Percentiles rank a stretch among this genome's conserved stretches.
phyloP scores from a whole-genome alignment of 768 basidiomycete species.

The Suillus variegatus region DNA sequence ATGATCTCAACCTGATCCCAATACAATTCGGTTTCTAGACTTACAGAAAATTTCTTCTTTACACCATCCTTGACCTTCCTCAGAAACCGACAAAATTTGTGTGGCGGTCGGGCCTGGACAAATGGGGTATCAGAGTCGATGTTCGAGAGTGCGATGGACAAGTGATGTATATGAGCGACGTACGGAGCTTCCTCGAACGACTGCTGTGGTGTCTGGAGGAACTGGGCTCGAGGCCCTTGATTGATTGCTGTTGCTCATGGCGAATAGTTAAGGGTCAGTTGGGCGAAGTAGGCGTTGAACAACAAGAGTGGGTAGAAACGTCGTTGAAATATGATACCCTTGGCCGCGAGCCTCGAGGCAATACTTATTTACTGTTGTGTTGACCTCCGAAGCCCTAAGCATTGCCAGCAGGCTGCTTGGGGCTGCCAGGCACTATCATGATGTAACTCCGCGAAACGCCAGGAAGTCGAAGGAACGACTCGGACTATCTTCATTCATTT shows the following conservation, averaged over 20 bases:
- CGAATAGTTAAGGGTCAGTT: background rate
- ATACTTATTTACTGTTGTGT: too few species aligned
- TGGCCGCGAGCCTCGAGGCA: too few species aligned
- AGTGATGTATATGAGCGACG: background rate
- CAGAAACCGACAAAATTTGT: background rate
- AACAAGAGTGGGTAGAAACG: background rate
- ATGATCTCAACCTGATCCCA: background rate
- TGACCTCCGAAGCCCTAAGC: too few species aligned
- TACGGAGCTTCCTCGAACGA: background rate
- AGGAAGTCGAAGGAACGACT: too few species aligned
- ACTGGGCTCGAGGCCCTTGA: background rate
- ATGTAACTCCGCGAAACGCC: too few species aligned
- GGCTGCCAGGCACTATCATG: too few species aligned
- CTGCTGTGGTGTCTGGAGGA: too few species aligned
- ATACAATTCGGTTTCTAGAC: background rate
- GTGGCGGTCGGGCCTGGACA: background rate
- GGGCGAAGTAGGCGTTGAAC: background rate
- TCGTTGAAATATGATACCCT: too few species aligned
- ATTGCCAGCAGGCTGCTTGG: too few species aligned
- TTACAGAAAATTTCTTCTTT: background rate
- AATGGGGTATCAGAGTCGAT: background rate
- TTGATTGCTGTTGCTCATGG: background rate
- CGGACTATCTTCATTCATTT: too few species aligned
- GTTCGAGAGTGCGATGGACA: background rate
- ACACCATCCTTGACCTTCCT: background rate